Percentiles rank a stretch among this genome's conserved stretches.
Conservation (phyloP, 176 grass and related monocot genomes). For the Oryza longistaminata region DNA sequence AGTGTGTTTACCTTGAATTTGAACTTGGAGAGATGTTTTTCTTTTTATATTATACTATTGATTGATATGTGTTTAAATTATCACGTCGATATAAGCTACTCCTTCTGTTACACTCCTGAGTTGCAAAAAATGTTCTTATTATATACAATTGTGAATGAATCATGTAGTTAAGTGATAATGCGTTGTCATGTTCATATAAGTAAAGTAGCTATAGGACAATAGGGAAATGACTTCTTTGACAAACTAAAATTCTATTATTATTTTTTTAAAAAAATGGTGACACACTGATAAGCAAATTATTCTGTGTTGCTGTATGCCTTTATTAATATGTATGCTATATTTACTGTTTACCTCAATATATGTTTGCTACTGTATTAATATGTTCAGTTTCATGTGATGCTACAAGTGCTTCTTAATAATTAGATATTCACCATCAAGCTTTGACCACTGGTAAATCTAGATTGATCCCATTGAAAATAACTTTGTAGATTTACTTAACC, state of each 20-base stretch:
- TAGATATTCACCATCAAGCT: neutral
- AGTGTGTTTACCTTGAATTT: neutral
- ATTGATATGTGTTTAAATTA: neutral
- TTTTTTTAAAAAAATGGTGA: neutral
- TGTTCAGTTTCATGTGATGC: neutral
- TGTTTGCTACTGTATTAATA: neutral
- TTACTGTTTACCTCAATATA: neutral
- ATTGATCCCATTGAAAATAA: neutral
- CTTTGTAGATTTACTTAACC: neutral
- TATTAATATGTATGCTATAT: neutral
- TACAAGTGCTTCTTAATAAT: neutral
- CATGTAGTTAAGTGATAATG: neutral
- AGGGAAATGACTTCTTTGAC: neutral
- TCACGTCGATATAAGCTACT: neutral
- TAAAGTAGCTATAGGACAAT: neutral
- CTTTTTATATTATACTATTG: neutral
- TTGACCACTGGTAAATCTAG: neutral
- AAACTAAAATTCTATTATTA: neutral
- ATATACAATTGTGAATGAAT: neutral
- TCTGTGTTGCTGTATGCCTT: neutral
- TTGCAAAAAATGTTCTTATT: neutral
- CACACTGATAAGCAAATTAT: neutral
- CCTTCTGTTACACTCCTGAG: neutral
- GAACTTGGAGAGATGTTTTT: neutral
- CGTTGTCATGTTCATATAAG: constrained; percentile 1